Conservation (phyloP, 306 rosid genomes). For the Lithocarpus polystachyus region DNA sequence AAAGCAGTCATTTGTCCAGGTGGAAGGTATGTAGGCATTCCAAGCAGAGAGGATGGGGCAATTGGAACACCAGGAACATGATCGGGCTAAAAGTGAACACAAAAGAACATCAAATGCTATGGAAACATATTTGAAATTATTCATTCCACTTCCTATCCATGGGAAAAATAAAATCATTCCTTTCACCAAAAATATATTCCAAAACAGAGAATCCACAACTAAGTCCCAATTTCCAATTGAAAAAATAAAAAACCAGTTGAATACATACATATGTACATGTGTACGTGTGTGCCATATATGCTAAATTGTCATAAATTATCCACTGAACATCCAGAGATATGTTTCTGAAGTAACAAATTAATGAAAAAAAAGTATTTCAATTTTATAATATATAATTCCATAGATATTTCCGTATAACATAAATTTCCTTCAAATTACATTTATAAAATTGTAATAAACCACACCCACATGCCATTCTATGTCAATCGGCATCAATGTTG, state of each 20-base stretch:
- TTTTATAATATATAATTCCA: background rate
- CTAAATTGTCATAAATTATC: too few relatives aligned
- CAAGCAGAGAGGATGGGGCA: constrained; percentile 78
- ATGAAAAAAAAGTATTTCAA: background rate
- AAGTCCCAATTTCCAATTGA: background rate
- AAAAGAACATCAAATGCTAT: background rate
- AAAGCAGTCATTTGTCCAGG: constrained; percentile 80
- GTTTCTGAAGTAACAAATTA: background rate
- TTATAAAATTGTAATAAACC: background rate
- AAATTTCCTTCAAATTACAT: background rate
- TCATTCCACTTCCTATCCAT: background rate
- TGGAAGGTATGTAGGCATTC: constrained; percentile 87
- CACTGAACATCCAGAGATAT: background rate
- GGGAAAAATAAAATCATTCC: background rate
- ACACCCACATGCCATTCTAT: background rate
- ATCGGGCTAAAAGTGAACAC: constrained; percentile 50
- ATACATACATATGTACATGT: background rate
- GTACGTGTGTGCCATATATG: too few relatives aligned
- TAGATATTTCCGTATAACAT: too few relatives aligned
- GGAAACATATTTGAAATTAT: background rate
- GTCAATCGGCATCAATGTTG: background rate
- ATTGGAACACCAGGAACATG: constrained; percentile 60
- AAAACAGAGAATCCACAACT: background rate
- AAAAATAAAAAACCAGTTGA: background rate
- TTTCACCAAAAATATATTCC: background rate